Percentiles rank a stretch among this genome's conserved stretches.
These are phyloP conservation scores for Larix kaempferi DNA, from an alignment of 75 land plant species.

Conservation along the genomic window DNA sequence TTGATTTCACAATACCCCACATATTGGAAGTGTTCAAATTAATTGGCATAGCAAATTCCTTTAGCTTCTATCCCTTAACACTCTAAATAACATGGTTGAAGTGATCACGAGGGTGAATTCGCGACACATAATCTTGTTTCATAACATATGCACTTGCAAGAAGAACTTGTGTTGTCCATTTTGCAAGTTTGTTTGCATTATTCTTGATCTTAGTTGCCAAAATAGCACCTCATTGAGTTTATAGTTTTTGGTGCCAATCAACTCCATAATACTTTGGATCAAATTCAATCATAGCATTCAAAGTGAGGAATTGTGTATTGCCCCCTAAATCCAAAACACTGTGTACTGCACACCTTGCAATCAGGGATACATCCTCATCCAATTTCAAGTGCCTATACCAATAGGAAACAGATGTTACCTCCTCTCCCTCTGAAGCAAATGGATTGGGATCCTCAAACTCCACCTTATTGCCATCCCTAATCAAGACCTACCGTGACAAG, in stretches of 20 bases:
- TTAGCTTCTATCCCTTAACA: conserved; percentile 90
- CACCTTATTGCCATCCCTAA: conserved; percentile 81
- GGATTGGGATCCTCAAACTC: conserved; percentile 90
- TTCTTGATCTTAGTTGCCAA: conserved; percentile 96
- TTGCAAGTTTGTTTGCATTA: conserved; percentile 97
- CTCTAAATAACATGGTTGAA: conserved; percentile 78
- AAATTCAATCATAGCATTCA: conserved; percentile 94
- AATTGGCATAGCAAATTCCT: conserved; percentile 91
- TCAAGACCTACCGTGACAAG: conserved; percentile 91
- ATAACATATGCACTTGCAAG: conserved; percentile 87
- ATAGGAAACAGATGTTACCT: conserved; percentile 87
- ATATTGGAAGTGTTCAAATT: conserved; percentile 86
- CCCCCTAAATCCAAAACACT: conserved; percentile 76
- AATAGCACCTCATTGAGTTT: conserved; percentile 94
- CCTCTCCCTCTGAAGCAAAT: conserved; percentile 88
- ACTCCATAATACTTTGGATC: conserved; percentile 92
- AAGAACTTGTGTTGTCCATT: conserved; percentile 97
- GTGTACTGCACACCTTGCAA: conserved; percentile 92
- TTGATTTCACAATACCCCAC: conserved; percentile 98
- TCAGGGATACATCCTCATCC: conserved; percentile 72
- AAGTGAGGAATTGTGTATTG: conserved; percentile 59
- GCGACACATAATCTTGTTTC: conserved; percentile 95
- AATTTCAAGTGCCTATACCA: conserved; percentile 94
- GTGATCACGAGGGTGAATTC: conserved; percentile 90
- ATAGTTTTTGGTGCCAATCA: conserved; percentile 97